Evolutionary conservation across 805 yeast species (phyloP).

Genomic region (Saturnispora sanitii): DNA sequence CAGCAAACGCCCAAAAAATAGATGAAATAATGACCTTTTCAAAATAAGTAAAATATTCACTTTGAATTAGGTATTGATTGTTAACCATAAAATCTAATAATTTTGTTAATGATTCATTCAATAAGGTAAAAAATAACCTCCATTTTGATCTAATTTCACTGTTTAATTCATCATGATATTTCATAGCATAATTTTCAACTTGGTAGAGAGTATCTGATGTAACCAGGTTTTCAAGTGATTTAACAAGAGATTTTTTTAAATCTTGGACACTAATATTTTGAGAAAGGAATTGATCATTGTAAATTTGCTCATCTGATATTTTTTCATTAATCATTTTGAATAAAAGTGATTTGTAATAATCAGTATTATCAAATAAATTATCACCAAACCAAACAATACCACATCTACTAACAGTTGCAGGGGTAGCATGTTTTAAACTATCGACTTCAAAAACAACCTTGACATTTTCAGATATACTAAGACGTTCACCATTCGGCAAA

Average conservation of each 20-base stretch:
- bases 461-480: conserved; percentile 54
- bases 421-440: conserved; percentile 56
- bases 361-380: conserved; percentile 8
- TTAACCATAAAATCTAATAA: conserved; percentile 17
- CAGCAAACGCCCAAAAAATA: conserved; percentile 55
- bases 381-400: conserved; percentile 74
- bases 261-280: conserved; percentile 3
- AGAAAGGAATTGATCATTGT: conserved; percentile 2
- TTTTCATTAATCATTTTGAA: conserved; percentile 10
- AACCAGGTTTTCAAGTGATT: conserved; percentile 3
- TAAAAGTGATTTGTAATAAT: conserved; percentile 11
- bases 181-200: background rate
- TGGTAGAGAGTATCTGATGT: background rate
- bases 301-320: conserved; percentile 12
- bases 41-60: conserved; percentile 25
- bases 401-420: conserved; percentile 89
- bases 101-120: conserved; percentile 28
- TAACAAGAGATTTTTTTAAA: conserved; percentile 3
- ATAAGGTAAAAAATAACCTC: conserved; percentile 31
- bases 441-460: conserved; percentile 72
- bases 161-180: conserved; percentile 1
- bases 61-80: conserved; percentile 19
- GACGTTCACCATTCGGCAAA: conserved; percentile 81
- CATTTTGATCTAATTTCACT: background rate
- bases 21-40: conserved; percentile 30